Percentiles rank a stretch among this genome's conserved stretches.
Evolutionary conservation across 805 yeast genomes (phyloP).

Genomic region (Jamesozyma lodderae): DNA sequence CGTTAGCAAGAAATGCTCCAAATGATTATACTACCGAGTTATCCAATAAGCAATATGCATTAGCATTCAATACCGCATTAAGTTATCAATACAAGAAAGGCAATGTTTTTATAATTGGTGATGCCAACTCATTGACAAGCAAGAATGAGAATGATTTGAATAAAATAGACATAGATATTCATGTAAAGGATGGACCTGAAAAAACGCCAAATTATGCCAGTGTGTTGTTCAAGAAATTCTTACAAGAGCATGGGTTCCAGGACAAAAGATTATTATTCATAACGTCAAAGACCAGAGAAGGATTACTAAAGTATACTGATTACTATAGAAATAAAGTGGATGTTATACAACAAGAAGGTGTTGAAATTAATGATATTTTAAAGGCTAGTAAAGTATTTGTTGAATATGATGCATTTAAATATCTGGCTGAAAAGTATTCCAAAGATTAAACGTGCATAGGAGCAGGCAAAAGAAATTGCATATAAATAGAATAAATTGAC

Average conservation of each 20-base stretch:
- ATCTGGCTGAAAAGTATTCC: conserved; percentile 35
- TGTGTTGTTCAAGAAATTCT: conserved; percentile 35
- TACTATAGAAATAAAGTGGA: conserved; percentile 45
- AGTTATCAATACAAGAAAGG: conserved; percentile 75
- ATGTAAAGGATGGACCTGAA: background rate
- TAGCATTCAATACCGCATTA: conserved; percentile 74
- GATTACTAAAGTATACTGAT: conserved; percentile 52
- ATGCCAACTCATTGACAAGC: conserved; percentile 21
- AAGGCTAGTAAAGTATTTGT: conserved; percentile 69
- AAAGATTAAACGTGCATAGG: background rate
- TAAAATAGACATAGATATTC: conserved; percentile 13
- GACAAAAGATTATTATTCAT: conserved; percentile 54
- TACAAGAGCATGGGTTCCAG: conserved; percentile 40
- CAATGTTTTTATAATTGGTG: conserved; percentile 62
- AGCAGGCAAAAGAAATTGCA: too few species aligned
- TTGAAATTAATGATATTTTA: conserved; percentile 74
- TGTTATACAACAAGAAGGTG: conserved; percentile 64
- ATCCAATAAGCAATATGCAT: conserved; percentile 61
- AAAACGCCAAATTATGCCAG: conserved; percentile 1
- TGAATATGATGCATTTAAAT: conserved; percentile 64
- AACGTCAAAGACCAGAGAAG: conserved; percentile 49
- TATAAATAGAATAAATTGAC: too few species aligned
- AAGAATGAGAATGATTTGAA: conserved; percentile 17
- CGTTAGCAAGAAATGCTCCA: conserved; percentile 84
- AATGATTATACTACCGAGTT: conserved; percentile 77